phyloP scores from a whole-genome alignment of 176 grass and related monocot species.

The Phyllostachys edulis region DNA sequence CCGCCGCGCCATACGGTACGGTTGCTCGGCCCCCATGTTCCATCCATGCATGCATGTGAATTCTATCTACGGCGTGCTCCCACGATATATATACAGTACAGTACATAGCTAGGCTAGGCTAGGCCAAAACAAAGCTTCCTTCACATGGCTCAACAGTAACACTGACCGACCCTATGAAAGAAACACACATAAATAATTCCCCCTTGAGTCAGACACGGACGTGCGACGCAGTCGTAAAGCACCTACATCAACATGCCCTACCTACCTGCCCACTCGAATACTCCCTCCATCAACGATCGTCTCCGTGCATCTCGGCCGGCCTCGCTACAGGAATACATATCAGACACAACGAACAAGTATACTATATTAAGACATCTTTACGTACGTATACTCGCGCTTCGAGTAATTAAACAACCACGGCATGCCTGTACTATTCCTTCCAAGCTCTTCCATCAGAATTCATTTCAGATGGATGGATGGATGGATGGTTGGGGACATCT shows the following conservation, averaged over 20 bases:
- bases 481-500: no score
- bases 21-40: slow-evolving; percentile 7
- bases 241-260: no score
- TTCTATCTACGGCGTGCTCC: no score
- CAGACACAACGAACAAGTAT: not conserved
- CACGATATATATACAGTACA: no score
- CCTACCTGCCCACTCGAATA: no score
- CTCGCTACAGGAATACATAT: slow-evolving; percentile 14
- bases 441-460: not conserved
- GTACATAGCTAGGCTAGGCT: no score
- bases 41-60: not conserved
- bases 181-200: no score
- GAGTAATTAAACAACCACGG: slow-evolving; percentile 17
- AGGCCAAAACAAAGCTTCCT: not conserved
- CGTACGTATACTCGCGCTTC: not conserved
- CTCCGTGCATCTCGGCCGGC: slow-evolving; percentile 6
- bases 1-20: slow-evolving; percentile 15
- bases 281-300: no score
- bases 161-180: no score
- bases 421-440: slow-evolving; percentile 37
- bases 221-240: no score
- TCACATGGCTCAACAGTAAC: slow-evolving; percentile 35
- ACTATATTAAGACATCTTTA: slow-evolving; percentile 7
- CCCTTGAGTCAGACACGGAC: no score
- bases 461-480: not conserved